A percentile compares a stretch with the other conserved stretches of the same genome.
Conservation (phyloP, 257 asterid genomes). For the Schizonepeta tenuifolia region DNA sequence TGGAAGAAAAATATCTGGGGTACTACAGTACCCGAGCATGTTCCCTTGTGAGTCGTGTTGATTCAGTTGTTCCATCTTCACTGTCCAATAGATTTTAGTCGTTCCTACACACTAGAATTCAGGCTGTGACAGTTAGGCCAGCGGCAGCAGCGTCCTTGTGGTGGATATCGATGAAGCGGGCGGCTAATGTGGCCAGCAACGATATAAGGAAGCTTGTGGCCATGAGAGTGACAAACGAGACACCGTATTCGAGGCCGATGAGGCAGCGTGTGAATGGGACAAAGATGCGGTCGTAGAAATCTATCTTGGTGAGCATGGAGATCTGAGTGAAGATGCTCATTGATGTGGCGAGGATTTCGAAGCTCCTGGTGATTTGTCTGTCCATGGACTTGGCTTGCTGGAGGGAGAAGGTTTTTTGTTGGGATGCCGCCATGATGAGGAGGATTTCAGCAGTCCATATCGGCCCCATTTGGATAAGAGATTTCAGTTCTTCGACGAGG, state of each 20-base stretch:
- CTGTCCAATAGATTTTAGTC: too few relatives aligned
- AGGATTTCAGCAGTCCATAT: slow-evolving; percentile 91
- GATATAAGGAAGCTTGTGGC: slow-evolving; percentile 69
- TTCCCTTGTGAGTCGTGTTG: too few relatives aligned
- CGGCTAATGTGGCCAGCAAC: slow-evolving; percentile 64
- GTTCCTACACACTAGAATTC: too few relatives aligned
- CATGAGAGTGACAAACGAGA: slow-evolving; percentile 74
- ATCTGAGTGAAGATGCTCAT: slow-evolving; percentile 71
- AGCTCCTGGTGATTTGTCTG: slow-evolving; percentile 57
- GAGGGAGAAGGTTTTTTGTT: slow-evolving; percentile 75
- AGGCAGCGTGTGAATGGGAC: slow-evolving; percentile 58
- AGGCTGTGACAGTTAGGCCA: slow-evolving; percentile 49
- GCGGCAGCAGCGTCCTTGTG: slow-evolving; percentile 53
- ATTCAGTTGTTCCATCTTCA: too few relatives aligned
- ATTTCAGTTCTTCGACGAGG: slow-evolving; percentile 81
- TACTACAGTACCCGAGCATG: too few relatives aligned
- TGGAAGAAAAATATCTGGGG: too few relatives aligned
- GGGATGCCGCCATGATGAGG: slow-evolving; percentile 71
- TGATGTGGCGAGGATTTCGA: slow-evolving; percentile 79
- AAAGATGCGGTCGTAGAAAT: slow-evolving; percentile 67
- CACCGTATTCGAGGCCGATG: slow-evolving; percentile 79
- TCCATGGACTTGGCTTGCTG: slow-evolving; percentile 88
- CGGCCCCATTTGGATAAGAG: slow-evolving; percentile 82
- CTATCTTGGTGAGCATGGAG: slow-evolving; percentile 66
- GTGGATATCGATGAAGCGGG: slow-evolving; percentile 69